Conservation (phyloP, 1,139 yeast genomes). For the Arxiozyma bovina region DNA sequence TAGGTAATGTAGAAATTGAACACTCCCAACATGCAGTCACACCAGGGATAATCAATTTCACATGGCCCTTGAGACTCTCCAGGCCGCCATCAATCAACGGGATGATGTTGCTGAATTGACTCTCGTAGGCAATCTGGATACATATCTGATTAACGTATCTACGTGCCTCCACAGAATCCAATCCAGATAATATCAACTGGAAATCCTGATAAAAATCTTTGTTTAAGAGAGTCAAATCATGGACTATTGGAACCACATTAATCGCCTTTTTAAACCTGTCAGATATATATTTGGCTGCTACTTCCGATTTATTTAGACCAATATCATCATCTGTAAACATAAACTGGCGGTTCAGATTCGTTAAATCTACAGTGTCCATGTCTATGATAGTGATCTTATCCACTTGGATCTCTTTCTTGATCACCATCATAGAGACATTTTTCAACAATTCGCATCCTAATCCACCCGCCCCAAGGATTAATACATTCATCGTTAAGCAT, state of each 20-base stretch:
- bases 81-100: slow-evolving; percentile 95
- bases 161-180: slow-evolving; percentile 85
- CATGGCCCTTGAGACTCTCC: slow-evolving; percentile 90
- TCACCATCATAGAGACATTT: slow-evolving; percentile 54
- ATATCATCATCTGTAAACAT: slow-evolving; percentile 65
- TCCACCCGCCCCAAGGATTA: slow-evolving; percentile 89
- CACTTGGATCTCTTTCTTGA: slow-evolving; percentile 41
- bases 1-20: slow-evolving; percentile 60
- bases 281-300: slow-evolving; percentile 60
- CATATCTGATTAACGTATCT: slow-evolving; percentile 83
- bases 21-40: slow-evolving; percentile 90
- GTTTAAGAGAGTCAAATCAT: slow-evolving; percentile 65
- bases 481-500: slow-evolving; percentile 26
- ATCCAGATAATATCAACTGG: slow-evolving; percentile 71
- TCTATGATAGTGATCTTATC: slow-evolving; percentile 73
- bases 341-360: slow-evolving; percentile 86
- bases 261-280: slow-evolving; percentile 23
- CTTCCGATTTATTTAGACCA: slow-evolving; percentile 71
- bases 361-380: slow-evolving; percentile 89
- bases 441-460: slow-evolving; percentile 89
- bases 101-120: slow-evolving; percentile 48
- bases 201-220: slow-evolving; percentile 60
- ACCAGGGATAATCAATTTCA: slow-evolving; percentile 79
- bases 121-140: slow-evolving; percentile 48
- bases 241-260: slow-evolving; percentile 48